Evolutionary conservation across 1,284 basidiomycete species (phyloP).

Genomic region (Meira miltonrushii): DNA sequence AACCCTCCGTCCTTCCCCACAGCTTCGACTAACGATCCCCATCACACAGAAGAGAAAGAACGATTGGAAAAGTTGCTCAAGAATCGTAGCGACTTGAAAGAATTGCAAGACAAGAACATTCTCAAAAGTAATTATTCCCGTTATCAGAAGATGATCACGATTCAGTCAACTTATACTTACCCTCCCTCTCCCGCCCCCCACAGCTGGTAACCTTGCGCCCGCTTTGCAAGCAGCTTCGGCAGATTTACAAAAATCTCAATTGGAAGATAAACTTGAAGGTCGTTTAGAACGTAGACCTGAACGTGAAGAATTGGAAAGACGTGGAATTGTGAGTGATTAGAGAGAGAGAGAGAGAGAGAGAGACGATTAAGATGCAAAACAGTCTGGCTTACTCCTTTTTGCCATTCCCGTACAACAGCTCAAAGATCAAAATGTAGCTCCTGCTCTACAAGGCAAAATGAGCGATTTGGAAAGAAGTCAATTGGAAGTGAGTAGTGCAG

Average conservation of each 20-base stretch:
- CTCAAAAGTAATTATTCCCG: conserved; percentile 60
- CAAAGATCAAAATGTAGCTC: conserved; percentile 65
- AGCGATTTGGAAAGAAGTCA: conserved; percentile 65
- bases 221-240: conserved; percentile 31
- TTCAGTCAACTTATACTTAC: conserved; percentile 1
- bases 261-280: conserved; percentile 33
- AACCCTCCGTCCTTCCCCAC: too few relatives aligned
- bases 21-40: background rate
- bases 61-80: conserved; percentile 56
- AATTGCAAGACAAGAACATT: conserved; percentile 69
- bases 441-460: conserved; percentile 64
- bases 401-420: too few relatives aligned
- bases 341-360: too few relatives aligned
- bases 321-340: conserved; percentile 32
- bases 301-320: conserved; percentile 26
- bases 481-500: conserved; percentile 59
- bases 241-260: conserved; percentile 33
- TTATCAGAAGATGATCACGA: background rate
- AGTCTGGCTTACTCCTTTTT: too few relatives aligned
- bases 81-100: conserved; percentile 61
- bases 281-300: conserved; percentile 34
- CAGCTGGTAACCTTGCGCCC: conserved; percentile 24
- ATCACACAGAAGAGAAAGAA: conserved; percentile 6
- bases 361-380: too few relatives aligned
- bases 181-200: background rate